Evolutionary conservation across 768 basidiomycete genomes (phyloP).

Genomic region (Russula earlei): DNA sequence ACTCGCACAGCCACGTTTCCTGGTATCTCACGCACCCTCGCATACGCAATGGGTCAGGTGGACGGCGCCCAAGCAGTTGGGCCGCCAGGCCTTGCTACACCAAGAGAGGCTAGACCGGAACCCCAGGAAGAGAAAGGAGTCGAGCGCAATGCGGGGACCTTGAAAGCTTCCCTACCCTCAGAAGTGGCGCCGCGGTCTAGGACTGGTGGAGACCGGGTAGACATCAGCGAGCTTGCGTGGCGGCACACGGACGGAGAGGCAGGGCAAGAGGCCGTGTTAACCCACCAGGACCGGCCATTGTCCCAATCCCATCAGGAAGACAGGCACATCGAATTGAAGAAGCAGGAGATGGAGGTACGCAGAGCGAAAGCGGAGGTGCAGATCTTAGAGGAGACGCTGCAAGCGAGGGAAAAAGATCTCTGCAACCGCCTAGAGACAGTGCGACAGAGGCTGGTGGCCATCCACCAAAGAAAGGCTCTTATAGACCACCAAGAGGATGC

Average conservation of each 20-base stretch:
- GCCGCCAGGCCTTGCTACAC: background rate
- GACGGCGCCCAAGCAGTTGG: slow-evolving; percentile 4
- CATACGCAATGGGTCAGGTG: slow-evolving; percentile 30
- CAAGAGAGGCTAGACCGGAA: background rate
- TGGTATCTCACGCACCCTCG: slow-evolving; percentile 5
- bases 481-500: background rate
- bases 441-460: background rate
- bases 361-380: background rate
- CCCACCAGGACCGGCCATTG: too few species aligned
- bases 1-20: background rate
- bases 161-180: background rate
- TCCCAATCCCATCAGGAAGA: background rate
- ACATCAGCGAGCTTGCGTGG: background rate
- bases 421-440: background rate
- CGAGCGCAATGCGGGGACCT: background rate
- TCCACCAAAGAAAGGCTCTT: background rate
- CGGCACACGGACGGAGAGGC: background rate
- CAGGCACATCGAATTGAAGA: background rate
- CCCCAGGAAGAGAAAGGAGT: background rate
- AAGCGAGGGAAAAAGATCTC: background rate
- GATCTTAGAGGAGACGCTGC: background rate
- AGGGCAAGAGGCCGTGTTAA: too few species aligned
- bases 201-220: background rate
- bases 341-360: background rate
- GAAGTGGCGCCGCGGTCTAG: background rate